phyloP scores from a whole-genome alignment of 768 basidiomycete genomes.

The Chalciporus piperatus region DNA sequence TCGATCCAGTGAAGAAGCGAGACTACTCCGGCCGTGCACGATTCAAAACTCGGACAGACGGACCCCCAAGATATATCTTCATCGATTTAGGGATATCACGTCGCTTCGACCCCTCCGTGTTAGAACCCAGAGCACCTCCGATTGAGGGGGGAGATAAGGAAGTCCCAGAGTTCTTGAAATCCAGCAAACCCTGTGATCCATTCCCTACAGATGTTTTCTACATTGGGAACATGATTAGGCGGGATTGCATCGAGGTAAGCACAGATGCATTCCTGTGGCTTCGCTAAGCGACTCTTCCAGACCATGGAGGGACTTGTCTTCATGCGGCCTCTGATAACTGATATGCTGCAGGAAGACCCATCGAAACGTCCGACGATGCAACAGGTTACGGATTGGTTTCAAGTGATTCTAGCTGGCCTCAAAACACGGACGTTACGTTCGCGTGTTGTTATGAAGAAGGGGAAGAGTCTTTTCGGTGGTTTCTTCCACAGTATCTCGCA shows the following conservation, averaged over 20 bases:
- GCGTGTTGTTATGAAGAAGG: too few relatives aligned
- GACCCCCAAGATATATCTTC: slow-evolving; percentile 31
- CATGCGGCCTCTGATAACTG: too few relatives aligned
- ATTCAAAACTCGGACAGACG: slow-evolving; percentile 28
- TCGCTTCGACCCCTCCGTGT: slow-evolving; percentile 24
- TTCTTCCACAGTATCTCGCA: not conserved
- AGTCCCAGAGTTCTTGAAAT: slow-evolving; percentile 37
- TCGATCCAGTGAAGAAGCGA: not conserved
- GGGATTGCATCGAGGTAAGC: slow-evolving; percentile 33
- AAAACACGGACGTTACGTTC: too few relatives aligned
- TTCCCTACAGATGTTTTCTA: slow-evolving; percentile 46
- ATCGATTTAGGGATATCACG: slow-evolving; percentile 39
- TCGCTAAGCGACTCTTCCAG: too few relatives aligned
- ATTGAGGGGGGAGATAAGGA: slow-evolving; percentile 42
- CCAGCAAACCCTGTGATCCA: slow-evolving; percentile 28
- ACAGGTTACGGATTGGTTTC: too few relatives aligned
- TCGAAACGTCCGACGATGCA: too few relatives aligned
- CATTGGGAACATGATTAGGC: slow-evolving; percentile 37
- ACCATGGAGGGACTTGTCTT: too few relatives aligned
- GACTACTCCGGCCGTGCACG: slow-evolving; percentile 20
- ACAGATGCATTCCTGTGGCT: too few relatives aligned
- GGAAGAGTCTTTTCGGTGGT: too few relatives aligned
- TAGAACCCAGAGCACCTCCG: slow-evolving; percentile 24
- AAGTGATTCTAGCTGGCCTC: too few relatives aligned
- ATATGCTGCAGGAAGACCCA: too few relatives aligned